Conservation (phyloP, 2,329 filamentous ascomycete genomes). For the Colletotrichum sp. region DNA sequence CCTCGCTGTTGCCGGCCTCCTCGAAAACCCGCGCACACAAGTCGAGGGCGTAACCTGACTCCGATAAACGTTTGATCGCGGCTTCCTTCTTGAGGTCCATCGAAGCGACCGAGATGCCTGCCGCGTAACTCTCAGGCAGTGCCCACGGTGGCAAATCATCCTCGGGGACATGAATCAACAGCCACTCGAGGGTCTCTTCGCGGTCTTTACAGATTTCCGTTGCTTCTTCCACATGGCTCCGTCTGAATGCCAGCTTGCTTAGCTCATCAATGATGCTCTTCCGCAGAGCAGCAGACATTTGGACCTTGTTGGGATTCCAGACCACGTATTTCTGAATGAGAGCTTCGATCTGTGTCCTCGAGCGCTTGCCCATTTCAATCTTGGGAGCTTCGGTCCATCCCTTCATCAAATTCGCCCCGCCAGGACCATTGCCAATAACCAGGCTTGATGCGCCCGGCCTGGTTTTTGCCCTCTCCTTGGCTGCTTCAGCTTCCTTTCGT, state of each 20-base stretch:
- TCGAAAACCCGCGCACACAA: conserved; percentile 82
- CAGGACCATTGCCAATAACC: conserved; percentile 53
- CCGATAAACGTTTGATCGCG: conserved; percentile 79
- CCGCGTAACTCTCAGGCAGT: conserved; percentile 88
- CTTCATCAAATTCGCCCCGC: conserved; percentile 60
- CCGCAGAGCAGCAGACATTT: conserved; percentile 64
- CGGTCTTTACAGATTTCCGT: conserved; percentile 86
- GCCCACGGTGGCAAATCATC: conserved; percentile 95
- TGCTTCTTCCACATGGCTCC: conserved; percentile 88
- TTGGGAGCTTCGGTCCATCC: conserved; percentile 87
- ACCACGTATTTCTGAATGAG: conserved; percentile 78
- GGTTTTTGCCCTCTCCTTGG: conserved; percentile 70
- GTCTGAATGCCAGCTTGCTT: conserved; percentile 81
- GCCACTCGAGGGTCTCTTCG: conserved; percentile 94
- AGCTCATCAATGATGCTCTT: conserved; percentile 74
- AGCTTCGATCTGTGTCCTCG: conserved; percentile 78
- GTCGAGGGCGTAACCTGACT: conserved; percentile 85
- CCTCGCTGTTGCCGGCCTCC: conserved; percentile 73
- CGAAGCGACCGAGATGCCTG: conserved; percentile 85
- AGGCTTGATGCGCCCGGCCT: conserved; percentile 64
- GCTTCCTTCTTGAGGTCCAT: conserved; percentile 82
- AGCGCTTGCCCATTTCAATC: conserved; percentile 89
- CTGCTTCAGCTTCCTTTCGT: conserved; percentile 71
- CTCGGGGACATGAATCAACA: conserved; percentile 95
- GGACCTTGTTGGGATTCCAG: conserved; percentile 84